phyloP scores from a whole-genome alignment of 148 eudicot genomes.

The Beta vulgaris region DNA sequence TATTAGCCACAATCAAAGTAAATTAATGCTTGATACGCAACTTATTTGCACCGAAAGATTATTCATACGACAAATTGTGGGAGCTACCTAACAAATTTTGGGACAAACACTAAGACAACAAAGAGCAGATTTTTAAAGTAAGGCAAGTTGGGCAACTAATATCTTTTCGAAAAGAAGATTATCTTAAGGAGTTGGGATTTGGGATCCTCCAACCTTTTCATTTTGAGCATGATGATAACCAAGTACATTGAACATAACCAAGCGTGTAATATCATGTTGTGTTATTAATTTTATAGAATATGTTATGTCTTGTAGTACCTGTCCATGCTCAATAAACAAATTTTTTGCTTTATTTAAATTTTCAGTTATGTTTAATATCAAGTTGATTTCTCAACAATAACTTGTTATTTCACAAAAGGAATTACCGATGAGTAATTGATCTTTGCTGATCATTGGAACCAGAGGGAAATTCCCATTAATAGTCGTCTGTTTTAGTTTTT shows the following conservation, averaged over 20 bases:
- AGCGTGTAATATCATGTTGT: slow-evolving; percentile 17
- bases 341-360: neutral
- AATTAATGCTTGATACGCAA: too few species aligned
- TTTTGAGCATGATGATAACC: slow-evolving; percentile 13
- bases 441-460: too few species aligned
- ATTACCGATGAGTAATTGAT: too few species aligned
- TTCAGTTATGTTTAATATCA: too few species aligned
- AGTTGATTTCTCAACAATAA: too few species aligned
- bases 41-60: neutral
- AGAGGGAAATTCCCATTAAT: too few species aligned
- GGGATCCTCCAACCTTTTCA: slow-evolving; percentile 12
- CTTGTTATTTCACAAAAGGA: too few species aligned
- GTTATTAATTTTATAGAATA: slow-evolving; percentile 1
- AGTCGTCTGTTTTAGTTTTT: too few species aligned
- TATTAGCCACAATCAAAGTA: too few species aligned
- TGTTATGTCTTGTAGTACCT: neutral
- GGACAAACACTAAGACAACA: neutral
- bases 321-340: neutral
- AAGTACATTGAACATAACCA: slow-evolving; percentile 28
- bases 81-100: neutral
- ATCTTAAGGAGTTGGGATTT: slow-evolving; percentile 18
- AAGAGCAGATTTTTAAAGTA: neutral
- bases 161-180: slow-evolving; percentile 7
- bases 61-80: neutral
- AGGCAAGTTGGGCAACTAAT: slow-evolving; percentile 9